Conservation (phyloP, 2,329 filamentous ascomycete genomes). For the Fusarium staphyleae region DNA sequence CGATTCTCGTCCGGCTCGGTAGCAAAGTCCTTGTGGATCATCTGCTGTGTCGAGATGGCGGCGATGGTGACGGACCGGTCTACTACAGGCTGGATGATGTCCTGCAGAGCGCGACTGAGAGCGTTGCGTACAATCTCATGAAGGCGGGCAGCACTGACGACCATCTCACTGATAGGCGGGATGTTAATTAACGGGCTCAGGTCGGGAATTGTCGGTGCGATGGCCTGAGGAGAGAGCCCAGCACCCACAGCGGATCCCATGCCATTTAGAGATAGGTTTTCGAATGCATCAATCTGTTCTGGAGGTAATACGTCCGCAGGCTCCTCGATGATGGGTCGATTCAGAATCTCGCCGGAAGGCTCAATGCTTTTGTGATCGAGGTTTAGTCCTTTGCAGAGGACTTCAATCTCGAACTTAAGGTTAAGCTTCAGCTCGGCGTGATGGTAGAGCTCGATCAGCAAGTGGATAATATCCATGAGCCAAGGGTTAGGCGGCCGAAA, state of each 20-base stretch:
- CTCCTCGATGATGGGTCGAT: conserved; percentile 71
- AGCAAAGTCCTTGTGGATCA: conserved; percentile 95
- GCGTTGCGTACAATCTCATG: conserved; percentile 84
- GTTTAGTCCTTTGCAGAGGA: conserved; percentile 89
- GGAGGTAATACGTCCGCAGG: conserved; percentile 64
- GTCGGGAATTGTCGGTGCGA: conserved; percentile 83
- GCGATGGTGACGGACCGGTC: conserved; percentile 98
- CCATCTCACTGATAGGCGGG: conserved; percentile 80
- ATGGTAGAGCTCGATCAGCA: conserved; percentile 93
- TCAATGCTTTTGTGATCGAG: conserved; percentile 94
- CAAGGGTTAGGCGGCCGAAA: conserved; percentile 97
- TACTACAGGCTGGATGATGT: conserved; percentile 97
- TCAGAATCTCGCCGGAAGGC: conserved; percentile 84
- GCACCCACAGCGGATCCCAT: conserved; percentile 72
- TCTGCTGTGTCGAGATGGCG: conserved; percentile 92
- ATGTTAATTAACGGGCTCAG: conserved; percentile 80
- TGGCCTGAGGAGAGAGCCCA: conserved; percentile 78
- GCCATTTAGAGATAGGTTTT: conserved; percentile 79
- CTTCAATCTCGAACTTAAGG: conserved; percentile 98
- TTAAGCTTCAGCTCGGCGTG: conserved; percentile 94
- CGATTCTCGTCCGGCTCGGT: conserved; percentile 91
- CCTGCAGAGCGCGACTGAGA: conserved; percentile 87
- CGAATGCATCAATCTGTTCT: conserved; percentile 81
- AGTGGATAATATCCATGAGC: conserved; percentile 93
- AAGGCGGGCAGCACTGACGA: conserved; percentile 72